These are phyloP conservation scores for Knoxdaviesia proteae DNA, from an alignment of 2,329 filamentous ascomycete species.

Conservation along the genomic window DNA sequence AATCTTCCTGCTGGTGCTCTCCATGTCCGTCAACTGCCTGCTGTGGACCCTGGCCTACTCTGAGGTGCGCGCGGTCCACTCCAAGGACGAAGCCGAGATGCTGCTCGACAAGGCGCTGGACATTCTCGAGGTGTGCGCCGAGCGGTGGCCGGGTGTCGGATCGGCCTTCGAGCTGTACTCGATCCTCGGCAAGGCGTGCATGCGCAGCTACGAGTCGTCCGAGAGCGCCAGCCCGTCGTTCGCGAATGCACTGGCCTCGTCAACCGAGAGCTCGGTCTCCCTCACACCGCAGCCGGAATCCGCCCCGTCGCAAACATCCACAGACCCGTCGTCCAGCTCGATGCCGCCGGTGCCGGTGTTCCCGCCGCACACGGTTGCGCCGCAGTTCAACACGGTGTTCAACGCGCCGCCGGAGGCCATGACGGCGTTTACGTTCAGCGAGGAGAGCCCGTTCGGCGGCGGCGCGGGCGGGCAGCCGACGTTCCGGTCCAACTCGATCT, in stretches of 20 bases:
- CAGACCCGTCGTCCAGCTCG: conserved; percentile 7
- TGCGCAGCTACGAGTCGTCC: conserved; percentile 63
- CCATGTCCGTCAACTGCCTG: conserved; percentile 79
- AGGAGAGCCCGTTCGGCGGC: conserved; percentile 75
- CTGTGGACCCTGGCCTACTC: conserved; percentile 82
- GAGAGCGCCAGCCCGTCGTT: conserved; percentile 16
- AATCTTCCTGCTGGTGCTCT: conserved; percentile 77
- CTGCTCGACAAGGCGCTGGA: conserved; percentile 58
- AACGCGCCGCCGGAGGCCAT: conserved; percentile 33
- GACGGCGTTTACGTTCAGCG: conserved; percentile 37
- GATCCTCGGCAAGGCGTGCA: conserved; percentile 67
- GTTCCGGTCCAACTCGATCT: conserved; percentile 47
- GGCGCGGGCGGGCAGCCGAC: conserved; percentile 37
- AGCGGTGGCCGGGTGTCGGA: conserved; percentile 78
- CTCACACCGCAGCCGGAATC: too few relatives aligned
- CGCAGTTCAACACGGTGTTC: conserved; percentile 38
- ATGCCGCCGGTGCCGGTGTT: conserved; percentile 9
- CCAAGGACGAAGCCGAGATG: conserved; percentile 53
- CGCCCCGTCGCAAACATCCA: too few relatives aligned
- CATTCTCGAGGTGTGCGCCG: conserved; percentile 58
- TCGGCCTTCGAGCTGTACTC: conserved; percentile 70
- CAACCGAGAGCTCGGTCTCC: conserved; percentile 11
- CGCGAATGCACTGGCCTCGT: conserved; percentile 12
- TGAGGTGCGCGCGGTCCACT: conserved; percentile 54
- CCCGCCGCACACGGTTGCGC: conserved; percentile 6